Evolutionary conservation across 352 stramenopile genomes (phyloP), one percentile per base, ranked within the genome.

Genomic region (Pythium rishiriense): DNA sequence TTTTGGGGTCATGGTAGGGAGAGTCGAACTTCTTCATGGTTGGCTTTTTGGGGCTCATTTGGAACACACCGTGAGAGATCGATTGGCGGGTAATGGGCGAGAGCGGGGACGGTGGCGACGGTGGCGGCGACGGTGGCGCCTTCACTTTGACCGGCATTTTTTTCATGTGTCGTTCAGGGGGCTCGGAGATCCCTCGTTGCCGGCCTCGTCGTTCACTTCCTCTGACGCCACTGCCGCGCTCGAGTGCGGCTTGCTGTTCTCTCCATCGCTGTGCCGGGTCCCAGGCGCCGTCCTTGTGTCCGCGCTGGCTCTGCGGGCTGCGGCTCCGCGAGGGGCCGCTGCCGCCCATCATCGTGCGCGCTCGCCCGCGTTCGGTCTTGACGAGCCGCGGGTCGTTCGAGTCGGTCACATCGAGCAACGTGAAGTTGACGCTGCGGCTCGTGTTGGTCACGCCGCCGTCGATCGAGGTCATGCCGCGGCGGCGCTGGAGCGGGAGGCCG

Each of bases 401-500:
- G 41, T 65, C 49, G 29, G 42, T 31, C 37, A 54, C 28, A 43
- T 69, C 63, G 17, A 60, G 45, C 31, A 64, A 48, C 39, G 56
- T 58, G 12, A 58, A 70, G 56, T 65, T 66, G 33, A 17, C 64
- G 26, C 50, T 22, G 39, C 37, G 22, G 28, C 41, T 29, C 9
- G 19, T 22, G 37, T 21, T 56, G 35, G 7, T 17, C 11, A 14
- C 6, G 31, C 6, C 11, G 26, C 58, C 50, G 41, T 55, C 46
- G 28, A 28, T 31, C 15, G 58, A 62, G 41, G 65, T 72, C 28
- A 55, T 39, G 19, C 65, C 65, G 29, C 65, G 59, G 4, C 42
- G 62, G 60, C 45, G 70, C 54, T 62, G 62, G 46, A 61, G 57
- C 42, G 68, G 39, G 59, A 70, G 58, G 22, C 62, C 55, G 42